Conservation (phyloP, 768 basidiomycete genomes). For the Pulveroboletus sp. region DNA sequence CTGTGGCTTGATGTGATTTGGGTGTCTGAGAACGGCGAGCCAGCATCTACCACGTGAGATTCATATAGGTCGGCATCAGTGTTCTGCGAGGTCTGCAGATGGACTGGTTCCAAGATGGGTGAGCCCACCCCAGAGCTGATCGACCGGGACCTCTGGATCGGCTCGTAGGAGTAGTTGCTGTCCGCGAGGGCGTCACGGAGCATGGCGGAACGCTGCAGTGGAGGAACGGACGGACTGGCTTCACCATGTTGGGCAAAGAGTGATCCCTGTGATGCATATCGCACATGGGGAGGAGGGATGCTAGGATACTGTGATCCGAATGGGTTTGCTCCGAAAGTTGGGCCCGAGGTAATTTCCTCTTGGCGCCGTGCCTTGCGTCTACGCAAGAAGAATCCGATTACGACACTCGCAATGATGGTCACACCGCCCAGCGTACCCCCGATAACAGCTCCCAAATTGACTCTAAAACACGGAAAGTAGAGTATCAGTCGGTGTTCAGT, state of each 20-base stretch:
- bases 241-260: neutral
- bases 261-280: neutral
- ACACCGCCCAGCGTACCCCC: conserved; percentile 15
- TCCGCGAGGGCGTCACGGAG: conserved; percentile 10
- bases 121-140: neutral
- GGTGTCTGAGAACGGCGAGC: neutral
- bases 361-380: neutral
- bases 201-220: conserved; percentile 8
- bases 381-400: conserved; percentile 7
- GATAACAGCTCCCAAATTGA: conserved; percentile 10
- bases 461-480: conserved; percentile 1
- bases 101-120: conserved; percentile 3
- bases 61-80: neutral
- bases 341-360: neutral
- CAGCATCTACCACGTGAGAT: neutral
- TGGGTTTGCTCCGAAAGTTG: neutral
- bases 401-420: neutral
- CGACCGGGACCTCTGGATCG: neutral
- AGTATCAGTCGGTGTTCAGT: conserved; percentile 1
- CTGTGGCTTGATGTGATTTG: neutral
- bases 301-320: conserved; percentile 1
- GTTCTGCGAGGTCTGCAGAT: neutral
- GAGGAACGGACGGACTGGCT: neutral
- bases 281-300: neutral
- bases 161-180: neutral